Percentiles rank a stretch among this genome's conserved stretches.
Evolutionary conservation across 2,329 filamentous ascomycete species (phyloP).

Genomic region (Phialemoniopsis sp.): DNA sequence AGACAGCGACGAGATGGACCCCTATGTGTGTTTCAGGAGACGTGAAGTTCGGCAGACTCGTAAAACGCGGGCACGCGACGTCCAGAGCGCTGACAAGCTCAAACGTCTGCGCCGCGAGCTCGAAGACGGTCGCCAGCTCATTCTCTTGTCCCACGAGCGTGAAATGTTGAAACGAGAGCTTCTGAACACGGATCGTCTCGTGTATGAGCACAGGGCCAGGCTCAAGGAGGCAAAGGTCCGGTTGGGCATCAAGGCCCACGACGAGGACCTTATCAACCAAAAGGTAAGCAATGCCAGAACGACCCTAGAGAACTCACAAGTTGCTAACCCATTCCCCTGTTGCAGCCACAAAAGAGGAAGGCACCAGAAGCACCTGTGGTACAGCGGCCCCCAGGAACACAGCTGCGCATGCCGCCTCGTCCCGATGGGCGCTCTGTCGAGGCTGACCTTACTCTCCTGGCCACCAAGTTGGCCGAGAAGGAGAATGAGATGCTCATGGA

Average conservation of each 20-base stretch:
- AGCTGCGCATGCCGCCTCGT: constrained; percentile 66
- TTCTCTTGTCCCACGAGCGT: constrained; percentile 73
- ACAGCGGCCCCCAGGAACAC: constrained; percentile 59
- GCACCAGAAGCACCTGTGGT: constrained; percentile 54
- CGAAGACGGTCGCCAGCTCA: constrained; percentile 79
- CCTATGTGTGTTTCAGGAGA: constrained; percentile 95
- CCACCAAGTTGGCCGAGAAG: constrained; percentile 75
- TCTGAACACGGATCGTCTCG: constrained; percentile 66
- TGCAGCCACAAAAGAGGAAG: constrained; percentile 68
- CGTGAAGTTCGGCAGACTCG: constrained; percentile 91
- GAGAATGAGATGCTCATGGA: constrained; percentile 76
- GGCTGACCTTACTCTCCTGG: constrained; percentile 71
- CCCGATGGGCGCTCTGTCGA: constrained; percentile 69
- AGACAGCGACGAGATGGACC: constrained; percentile 92
- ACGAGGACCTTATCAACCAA: constrained; percentile 92
- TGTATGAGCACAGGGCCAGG: constrained; percentile 78
- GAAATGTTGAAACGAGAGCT: constrained; percentile 77
- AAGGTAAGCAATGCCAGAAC: constrained; percentile 58
- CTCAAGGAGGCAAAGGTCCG: constrained; percentile 87
- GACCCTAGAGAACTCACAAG: constrained; percentile 6
- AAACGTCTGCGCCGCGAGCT: constrained; percentile 87
- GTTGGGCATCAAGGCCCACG: constrained; percentile 84
- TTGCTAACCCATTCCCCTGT: constrained; percentile 27
- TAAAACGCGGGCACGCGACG: constrained; percentile 91
- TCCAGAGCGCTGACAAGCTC: constrained; percentile 90